Base-by-base conservation (phyloP, 768 basidiomycete species). In the Pisolithus sp. region DNA sequence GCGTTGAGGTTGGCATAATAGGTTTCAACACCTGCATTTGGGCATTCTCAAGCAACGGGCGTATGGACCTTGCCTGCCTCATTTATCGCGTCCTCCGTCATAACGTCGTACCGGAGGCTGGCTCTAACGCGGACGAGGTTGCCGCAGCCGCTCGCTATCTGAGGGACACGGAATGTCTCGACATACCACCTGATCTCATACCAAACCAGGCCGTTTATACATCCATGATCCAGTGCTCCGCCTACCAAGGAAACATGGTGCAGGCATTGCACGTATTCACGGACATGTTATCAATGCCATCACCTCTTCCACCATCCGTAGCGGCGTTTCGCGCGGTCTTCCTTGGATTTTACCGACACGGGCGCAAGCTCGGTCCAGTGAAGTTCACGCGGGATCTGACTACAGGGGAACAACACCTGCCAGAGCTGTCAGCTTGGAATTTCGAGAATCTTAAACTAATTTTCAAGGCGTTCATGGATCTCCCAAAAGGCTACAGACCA, bases 121-220 rank as follows among this genome's bases (percentile, higher is more conserved):
- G 68, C 41, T 49, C 56, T 7, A 71, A 61, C 5, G 63, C 66
- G n/a, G 60, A 71, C n/a, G 67, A 73, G 49, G 54, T 76, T 7
- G 56, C 69, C 9, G 61, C 62, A n/a, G 67, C 74, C 7, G 60
- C 62, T 15, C 59, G 62, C 18, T 64, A 70, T 52, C 72, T 87
- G 12, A 54, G 58, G 15, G 62, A 77, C 34, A 70, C 53, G 8
- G 64, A 84, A 52, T 69, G 68, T 43, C 72, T 89, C 53, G 59
- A 67, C 44, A 65, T 84, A 6, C 66, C 68, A 3, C 54, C 57
- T 15, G 59, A 69, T 10, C 56, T 85, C 36, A 65, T 69, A 40
- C 87, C 90, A 7, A 78, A 89, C 63, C 68, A 72, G 18, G 67
- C 82, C 51, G 91, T 86, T 13, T 93, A 83, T 64, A 81, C 79